phyloP scores from a whole-genome alignment of 2,329 filamentous ascomycete genomes.

The Pyricularia grisea region DNA sequence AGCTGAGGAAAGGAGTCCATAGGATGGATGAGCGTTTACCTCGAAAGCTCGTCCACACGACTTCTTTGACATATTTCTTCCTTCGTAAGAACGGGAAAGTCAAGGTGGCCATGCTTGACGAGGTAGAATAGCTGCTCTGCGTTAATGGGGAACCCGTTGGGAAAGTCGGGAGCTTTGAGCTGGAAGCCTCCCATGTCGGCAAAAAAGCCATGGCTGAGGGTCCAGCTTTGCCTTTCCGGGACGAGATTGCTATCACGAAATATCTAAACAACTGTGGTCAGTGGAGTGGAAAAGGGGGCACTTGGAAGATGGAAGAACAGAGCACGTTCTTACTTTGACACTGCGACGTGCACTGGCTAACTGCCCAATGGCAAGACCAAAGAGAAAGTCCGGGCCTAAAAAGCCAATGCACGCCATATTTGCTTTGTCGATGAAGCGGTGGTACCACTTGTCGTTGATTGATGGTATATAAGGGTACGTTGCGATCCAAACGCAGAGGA shows the following conservation, averaged over 20 bases:
- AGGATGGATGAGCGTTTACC: too few species aligned
- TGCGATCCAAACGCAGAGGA: too few species aligned
- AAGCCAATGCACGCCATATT: too few species aligned
- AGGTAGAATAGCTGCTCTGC: conserved; percentile 23
- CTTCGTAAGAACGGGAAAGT: conserved; percentile 15
- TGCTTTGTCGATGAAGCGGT: too few species aligned
- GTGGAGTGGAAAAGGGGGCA: too few species aligned
- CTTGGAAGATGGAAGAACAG: too few species aligned
- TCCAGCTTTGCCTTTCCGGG: conserved; percentile 21
- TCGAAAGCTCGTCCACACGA: conserved; percentile 18
- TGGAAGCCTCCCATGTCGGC: conserved; percentile 30
- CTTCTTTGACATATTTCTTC: conserved; percentile 19
- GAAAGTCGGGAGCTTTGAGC: conserved; percentile 18
- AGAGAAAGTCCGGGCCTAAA: too few species aligned
- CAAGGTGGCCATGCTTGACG: conserved; percentile 17
- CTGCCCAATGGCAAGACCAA: too few species aligned
- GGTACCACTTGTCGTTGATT: too few species aligned
- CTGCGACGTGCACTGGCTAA: conserved; percentile 13
- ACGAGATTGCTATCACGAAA: conserved; percentile 9
- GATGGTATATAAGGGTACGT: too few species aligned
- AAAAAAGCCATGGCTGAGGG: conserved; percentile 27
- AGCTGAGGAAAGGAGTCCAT: too few species aligned
- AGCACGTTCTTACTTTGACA: conserved; percentile 17
- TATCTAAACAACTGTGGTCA: conserved; percentile 1
- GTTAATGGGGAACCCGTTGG: conserved; percentile 23